phyloP scores from a whole-genome alignment of 768 basidiomycete species.

The Leccinum uliginosum region DNA sequence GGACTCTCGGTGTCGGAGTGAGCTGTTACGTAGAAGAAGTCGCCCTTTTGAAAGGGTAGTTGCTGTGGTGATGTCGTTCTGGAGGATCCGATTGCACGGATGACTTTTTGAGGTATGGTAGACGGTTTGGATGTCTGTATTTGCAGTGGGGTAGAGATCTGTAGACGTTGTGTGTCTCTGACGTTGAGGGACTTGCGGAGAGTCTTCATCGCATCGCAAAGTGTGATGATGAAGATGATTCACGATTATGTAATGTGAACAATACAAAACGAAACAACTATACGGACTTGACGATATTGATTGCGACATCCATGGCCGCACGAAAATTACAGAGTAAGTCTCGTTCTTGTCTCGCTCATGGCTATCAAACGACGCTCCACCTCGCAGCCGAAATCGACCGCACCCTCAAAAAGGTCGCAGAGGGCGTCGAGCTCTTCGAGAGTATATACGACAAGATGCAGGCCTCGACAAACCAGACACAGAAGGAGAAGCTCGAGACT shows the following conservation, averaged over 20 bases:
- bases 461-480: conserved; percentile 89
- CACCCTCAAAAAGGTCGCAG: conserved; percentile 93
- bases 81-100: conserved; percentile 72
- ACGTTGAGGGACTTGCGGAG: conserved; percentile 71
- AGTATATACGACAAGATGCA: conserved; percentile 99
- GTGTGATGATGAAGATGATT: too few relatives aligned
- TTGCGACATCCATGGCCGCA: conserved; percentile 71
- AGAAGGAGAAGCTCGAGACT: conserved; percentile 97
- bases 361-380: background rate
- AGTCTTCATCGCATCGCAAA: conserved; percentile 60
- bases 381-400: conserved; percentile 93
- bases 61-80: conserved; percentile 74
- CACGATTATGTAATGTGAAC: conserved; percentile 23
- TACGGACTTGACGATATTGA: background rate
- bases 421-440: conserved; percentile 94
- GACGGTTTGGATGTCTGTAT: conserved; percentile 42
- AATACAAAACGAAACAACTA: background rate
- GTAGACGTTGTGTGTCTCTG: conserved; percentile 53
- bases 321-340: conserved; percentile 81
- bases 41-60: conserved; percentile 87
- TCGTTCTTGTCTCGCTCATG: background rate
- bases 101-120: conserved; percentile 75
- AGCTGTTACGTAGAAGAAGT: conserved; percentile 94
- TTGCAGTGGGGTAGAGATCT: conserved; percentile 68
- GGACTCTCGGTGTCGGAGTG: conserved; percentile 54